Conservation (phyloP, 2,329 filamentous ascomycete species). For the Knoxdaviesia capensis region DNA sequence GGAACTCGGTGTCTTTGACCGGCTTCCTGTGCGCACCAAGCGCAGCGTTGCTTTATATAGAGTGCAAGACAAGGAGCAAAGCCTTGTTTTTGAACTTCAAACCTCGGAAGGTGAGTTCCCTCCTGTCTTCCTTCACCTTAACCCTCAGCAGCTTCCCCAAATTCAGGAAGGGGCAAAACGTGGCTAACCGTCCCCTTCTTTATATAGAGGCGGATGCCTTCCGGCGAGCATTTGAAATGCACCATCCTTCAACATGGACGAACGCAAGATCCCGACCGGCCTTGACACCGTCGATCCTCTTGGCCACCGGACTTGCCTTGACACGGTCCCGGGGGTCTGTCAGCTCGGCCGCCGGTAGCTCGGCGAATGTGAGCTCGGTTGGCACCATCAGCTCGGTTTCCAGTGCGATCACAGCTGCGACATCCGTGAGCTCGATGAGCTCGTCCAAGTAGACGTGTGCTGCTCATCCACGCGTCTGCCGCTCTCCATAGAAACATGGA, state of each 20-base stretch:
- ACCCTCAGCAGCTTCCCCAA: neutral
- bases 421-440: no score
- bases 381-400: no score
- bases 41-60: constrained; percentile 1
- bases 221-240: constrained; percentile 4
- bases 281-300: constrained; percentile 3
- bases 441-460: no score
- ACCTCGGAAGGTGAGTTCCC: constrained; percentile 1
- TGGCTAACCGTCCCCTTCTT: neutral
- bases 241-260: constrained; percentile 3
- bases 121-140: no score
- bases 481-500: no score
- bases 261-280: constrained; percentile 2
- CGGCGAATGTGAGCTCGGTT: no score
- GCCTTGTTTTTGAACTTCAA: constrained; percentile 2
- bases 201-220: constrained; percentile 2
- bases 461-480: no score
- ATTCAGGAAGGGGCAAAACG: neutral
- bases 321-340: no score
- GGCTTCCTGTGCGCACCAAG: constrained; percentile 1
- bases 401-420: no score
- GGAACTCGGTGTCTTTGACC: constrained; percentile 2
- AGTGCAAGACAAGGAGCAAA: constrained; percentile 1
- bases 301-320: no score
- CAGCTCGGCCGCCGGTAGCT: no score